Base-by-base conservation (phyloP, 2,329 filamentous ascomycete genomes). In the Ophiostoma perfectum region DNA sequence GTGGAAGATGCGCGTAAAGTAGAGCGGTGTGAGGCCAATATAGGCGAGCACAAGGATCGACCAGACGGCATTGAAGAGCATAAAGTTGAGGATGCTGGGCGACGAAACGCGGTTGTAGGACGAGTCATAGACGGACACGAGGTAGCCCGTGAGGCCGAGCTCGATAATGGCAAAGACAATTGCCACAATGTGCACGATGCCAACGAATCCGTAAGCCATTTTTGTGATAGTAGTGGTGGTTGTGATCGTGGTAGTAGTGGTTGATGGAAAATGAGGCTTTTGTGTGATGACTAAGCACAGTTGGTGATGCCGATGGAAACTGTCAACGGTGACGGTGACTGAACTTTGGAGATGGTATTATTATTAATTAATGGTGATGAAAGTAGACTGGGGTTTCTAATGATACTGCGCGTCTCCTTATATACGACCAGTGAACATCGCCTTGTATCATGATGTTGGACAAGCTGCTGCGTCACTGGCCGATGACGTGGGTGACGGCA, bases 31-130 rank as follows among this genome's bases (percentile, higher is more conserved):
- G 65, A 93, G 71, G 73, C 87, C 82, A 70, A 96, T 83, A 77
- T 93, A 94, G 67, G 84, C 77, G 45, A 94, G 82, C 4, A 89
- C 80, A 71, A 95, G 82, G 64, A 92, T 77, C 1, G 91, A 90
- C 90, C 91, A 96, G 73, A 93, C 81, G 55, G 87, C 81, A 76
- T 83, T 84, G 84, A 96, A 96, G 78, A 96, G 82, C 78, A 94
- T 84, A 80, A 95, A 96, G 79, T 88, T 88, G 76, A 90, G 81
- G 47, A 83, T 80, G 11, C 84, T 81, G 7, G 89, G 88, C 2
- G 81, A 78, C 67, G 72, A 65, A 44, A 49, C 14, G 58, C 9
- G 39, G 62, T 45, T 74, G 41, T 44, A 39, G 47, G 80, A 81
- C 66, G 76, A 73, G 75, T 81, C 75, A 75, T 79, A 82, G 65